Base-by-base conservation (phyloP, 2,329 filamentous ascomycete genomes). In the Sarocladium kiliense region DNA sequence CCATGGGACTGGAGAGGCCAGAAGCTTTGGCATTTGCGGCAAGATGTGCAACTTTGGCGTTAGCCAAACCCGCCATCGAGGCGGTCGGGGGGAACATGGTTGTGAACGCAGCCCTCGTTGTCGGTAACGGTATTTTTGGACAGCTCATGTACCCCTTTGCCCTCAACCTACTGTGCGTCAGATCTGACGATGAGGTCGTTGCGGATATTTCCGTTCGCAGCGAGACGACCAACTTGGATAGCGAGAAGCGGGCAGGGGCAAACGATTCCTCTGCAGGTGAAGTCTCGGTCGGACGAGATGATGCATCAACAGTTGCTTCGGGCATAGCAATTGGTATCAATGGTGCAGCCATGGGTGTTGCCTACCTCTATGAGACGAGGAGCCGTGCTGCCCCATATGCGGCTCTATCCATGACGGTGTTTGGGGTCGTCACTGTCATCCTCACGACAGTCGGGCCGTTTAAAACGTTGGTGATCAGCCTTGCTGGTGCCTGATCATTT, bases 341-440 rank as follows among this genome's bases (percentile, higher is more conserved):
- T 59, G 79, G 79, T 1, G 80, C 80, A 0, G 81, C 81, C 3
- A 82, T 84, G 79, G 81, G 81, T 2, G 80, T 81, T 0, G 74
- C 80, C 0, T 79, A 81, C 57, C 69, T 84, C 14, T 81, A 83
- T 55, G 79, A 82, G 64, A 73, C 72, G 7, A 71, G 70, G 54
- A 81, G 76, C 58, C 73, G 71, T 1, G 77, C 80, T 3, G 78
- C 79, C 2, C 79, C 80, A 0, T 82, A 82, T 59, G 77, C 80
- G 2, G 78, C 77, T 1, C 65, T 84, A 16, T 74, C 79, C 1
- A 83, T 83, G 81, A 81, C 79, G 6, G 68, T 79, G 4, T 79
- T 82, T 60, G 80, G 81, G 0, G 71, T 80, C 37, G 75, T 77
- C 68, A 82, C 78, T 1, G 80, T 84, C 0, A 72, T 78, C 2